phyloP scores from a whole-genome alignment of 2,329 filamentous ascomycete genomes.

The Claviceps purpurea region DNA sequence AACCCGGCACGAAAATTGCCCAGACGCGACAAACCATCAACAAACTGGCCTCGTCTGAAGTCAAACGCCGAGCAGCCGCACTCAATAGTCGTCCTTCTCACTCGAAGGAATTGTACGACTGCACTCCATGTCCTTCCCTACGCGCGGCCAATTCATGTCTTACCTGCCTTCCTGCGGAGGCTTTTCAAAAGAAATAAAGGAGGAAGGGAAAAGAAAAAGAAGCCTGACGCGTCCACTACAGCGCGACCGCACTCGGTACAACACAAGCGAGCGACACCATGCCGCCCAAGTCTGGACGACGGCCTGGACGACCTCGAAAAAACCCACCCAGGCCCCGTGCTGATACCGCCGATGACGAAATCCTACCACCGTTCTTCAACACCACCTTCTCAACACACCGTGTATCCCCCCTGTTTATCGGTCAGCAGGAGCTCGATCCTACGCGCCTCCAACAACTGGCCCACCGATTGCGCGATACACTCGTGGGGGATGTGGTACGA shows the following conservation, averaged over 20 bases:
- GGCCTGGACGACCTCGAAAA: conserved; percentile 1
- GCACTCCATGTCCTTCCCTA: not conserved
- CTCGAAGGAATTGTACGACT: not conserved
- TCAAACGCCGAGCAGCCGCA: no score
- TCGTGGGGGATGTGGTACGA: conserved; percentile 47
- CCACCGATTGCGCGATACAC: conserved; percentile 35
- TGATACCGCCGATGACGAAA: conserved; percentile 13
- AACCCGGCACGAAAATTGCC: not conserved
- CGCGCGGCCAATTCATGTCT: not conserved
- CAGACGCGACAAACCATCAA: not conserved
- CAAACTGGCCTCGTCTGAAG: not conserved
- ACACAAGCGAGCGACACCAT: not conserved
- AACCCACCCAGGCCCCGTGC: conserved; percentile 8
- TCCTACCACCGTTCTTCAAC: conserved; percentile 36
- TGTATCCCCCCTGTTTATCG: conserved; percentile 39
- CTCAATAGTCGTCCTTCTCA: not conserved
- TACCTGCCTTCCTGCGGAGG: not conserved
- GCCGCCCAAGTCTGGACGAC: conserved; percentile 2
- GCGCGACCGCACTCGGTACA: not conserved
- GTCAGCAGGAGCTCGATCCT: conserved; percentile 23
- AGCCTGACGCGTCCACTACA: not conserved
- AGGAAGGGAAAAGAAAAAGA: not conserved
- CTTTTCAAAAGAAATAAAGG: not conserved
- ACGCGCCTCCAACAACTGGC: conserved; percentile 29
- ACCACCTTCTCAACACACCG: conserved; percentile 45